phyloP scores from a whole-genome alignment of 768 basidiomycete genomes.

The Boletus rubescentipes region DNA sequence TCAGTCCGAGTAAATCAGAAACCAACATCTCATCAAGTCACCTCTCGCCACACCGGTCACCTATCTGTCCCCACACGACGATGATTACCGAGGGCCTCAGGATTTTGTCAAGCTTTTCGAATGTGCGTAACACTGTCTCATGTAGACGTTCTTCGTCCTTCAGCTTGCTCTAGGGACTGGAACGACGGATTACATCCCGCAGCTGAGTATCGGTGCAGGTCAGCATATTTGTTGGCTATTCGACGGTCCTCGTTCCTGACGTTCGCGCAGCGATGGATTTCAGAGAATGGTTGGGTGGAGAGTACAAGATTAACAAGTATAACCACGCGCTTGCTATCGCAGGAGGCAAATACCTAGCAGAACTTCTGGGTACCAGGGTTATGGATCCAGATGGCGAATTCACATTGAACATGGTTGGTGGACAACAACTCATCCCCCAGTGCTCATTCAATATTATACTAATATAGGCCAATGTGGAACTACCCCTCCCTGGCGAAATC shows the following conservation, averaged over 20 bases:
- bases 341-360: constrained; percentile 61
- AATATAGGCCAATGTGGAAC: constrained; percentile 39
- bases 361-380: constrained; percentile 57
- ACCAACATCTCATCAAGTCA: constrained; percentile 61
- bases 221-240: not conserved
- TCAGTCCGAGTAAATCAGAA: constrained; percentile 36
- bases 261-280: constrained; percentile 60
- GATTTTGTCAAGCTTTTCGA: constrained; percentile 53
- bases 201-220: constrained; percentile 57
- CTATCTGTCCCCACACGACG: constrained; percentile 50
- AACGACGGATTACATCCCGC: constrained; percentile 55
- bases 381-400: constrained; percentile 62
- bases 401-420: constrained; percentile 66
- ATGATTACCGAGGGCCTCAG: constrained; percentile 25
- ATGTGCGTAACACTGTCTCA: constrained; percentile 23
- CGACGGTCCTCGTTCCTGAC: constrained; percentile 1
- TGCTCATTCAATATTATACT: not conserved
- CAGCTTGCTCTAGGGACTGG: constrained; percentile 51
- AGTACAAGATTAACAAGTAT: constrained; percentile 67
- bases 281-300: constrained; percentile 72
- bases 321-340: constrained; percentile 65
- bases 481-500: constrained; percentile 35
- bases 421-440: too few relatives aligned
- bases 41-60: constrained; percentile 54
- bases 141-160: not conserved